A percentile compares a stretch with the other conserved stretches of the same genome.
These are phyloP conservation scores for Teunomyces tritomae DNA, from an alignment of 805 yeast species.

Conservation along the genomic window DNA sequence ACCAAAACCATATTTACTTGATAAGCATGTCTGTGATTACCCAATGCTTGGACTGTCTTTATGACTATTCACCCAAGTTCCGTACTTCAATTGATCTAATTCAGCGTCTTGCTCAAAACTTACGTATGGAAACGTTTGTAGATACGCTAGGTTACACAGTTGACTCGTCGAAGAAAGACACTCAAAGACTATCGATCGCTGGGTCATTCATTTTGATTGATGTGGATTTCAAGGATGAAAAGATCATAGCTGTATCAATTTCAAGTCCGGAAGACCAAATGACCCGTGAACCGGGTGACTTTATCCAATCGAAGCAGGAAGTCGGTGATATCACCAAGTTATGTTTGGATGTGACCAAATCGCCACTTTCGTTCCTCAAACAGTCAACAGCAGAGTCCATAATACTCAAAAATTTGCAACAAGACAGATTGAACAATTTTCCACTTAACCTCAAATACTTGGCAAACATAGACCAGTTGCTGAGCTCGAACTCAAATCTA, in stretches of 20 bases:
- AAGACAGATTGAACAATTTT: conserved; percentile 23
- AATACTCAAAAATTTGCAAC: conserved; percentile 24
- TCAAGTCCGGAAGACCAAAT: conserved; percentile 15
- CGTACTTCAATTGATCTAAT: conserved; percentile 34
- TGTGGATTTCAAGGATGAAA: conserved; percentile 32
- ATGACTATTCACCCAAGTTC: conserved; percentile 31
- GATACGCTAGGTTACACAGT: conserved; percentile 33
- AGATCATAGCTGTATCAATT: conserved; percentile 28
- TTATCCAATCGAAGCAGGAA: background rate
- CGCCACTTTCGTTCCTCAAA: conserved; percentile 1
- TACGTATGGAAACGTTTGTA: conserved; percentile 40
- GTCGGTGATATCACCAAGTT: background rate
- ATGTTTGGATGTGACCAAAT: conserved; percentile 6
- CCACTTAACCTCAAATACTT: conserved; percentile 36
- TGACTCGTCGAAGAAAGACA: conserved; percentile 8
- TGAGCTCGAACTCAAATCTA: conserved; percentile 29
- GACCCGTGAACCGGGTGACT: background rate
- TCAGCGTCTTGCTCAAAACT: conserved; percentile 38
- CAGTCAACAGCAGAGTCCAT: conserved; percentile 24
- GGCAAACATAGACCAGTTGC: conserved; percentile 34
- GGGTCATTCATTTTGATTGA: conserved; percentile 40
- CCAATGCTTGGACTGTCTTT: conserved; percentile 23
- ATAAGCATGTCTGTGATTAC: background rate
- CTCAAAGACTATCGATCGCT: conserved; percentile 39
- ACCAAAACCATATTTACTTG: background rate